Evolutionary conservation across 2,329 filamentous ascomycete genomes (phyloP).

Genomic region (Knufia petricola): DNA sequence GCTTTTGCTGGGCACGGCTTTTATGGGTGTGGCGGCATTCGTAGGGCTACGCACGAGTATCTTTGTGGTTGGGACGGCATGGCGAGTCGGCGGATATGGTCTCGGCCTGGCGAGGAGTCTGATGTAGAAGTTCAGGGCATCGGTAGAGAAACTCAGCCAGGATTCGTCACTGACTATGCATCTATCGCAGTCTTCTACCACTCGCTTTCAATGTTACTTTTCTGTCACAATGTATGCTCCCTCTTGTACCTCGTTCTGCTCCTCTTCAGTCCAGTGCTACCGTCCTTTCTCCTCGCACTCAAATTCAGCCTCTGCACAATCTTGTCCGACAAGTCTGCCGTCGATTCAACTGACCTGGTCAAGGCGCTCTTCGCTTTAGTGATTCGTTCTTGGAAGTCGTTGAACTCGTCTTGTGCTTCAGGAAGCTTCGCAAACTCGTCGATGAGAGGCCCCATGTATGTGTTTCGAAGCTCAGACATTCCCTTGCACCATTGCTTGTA

Average conservation of each 20-base stretch:
- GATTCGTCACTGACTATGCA: too few species aligned
- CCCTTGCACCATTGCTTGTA: slow-evolving; percentile 17
- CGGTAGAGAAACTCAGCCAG: too few species aligned
- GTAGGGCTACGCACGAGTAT: slow-evolving; percentile 11
- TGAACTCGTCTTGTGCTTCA: slow-evolving; percentile 5
- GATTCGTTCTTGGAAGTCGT: slow-evolving; percentile 5
- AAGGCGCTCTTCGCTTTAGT: neutral
- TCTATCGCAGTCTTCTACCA: too few species aligned
- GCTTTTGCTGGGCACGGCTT: slow-evolving; percentile 15
- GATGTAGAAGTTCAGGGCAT: neutral
- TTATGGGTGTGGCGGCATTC: slow-evolving; percentile 11
- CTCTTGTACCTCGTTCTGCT: slow-evolving; percentile 11
- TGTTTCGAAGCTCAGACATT: slow-evolving; percentile 14
- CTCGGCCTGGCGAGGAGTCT: neutral
- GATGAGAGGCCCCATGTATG: slow-evolving; percentile 14
- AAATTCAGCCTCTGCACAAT: slow-evolving; percentile 1
- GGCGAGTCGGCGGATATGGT: neutral
- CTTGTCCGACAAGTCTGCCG: neutral
- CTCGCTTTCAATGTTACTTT: too few species aligned
- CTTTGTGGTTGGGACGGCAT: neutral
- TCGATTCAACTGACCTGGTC: neutral
- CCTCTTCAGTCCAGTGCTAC: slow-evolving; percentile 6
- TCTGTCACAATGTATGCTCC: slow-evolving; percentile 13
- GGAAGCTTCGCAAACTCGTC: neutral
- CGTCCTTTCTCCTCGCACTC: neutral